phyloP scores from a whole-genome alignment of 768 basidiomycete genomes.

The Obba rivulosa region DNA sequence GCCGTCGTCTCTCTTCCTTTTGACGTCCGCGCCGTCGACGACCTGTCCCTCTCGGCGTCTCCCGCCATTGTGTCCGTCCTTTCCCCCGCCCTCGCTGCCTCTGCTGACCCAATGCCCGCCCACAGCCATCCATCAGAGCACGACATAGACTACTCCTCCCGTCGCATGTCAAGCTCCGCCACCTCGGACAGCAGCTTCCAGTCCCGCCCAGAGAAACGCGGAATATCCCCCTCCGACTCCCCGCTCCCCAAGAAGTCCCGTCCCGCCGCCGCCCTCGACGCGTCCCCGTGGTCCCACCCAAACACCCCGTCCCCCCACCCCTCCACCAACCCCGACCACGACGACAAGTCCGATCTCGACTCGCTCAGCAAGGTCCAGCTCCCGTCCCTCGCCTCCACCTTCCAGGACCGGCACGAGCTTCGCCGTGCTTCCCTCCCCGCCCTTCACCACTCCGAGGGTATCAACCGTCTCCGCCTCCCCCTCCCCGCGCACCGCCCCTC shows the following conservation, averaged over 20 bases:
- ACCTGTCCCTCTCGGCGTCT: slow-evolving; percentile 42
- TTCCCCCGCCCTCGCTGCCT: slow-evolving; percentile 3
- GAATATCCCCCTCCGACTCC: slow-evolving; percentile 49
- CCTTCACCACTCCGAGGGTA: slow-evolving; percentile 45
- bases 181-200: slow-evolving; percentile 61
- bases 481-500: slow-evolving; percentile 43
- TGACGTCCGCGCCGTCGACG: slow-evolving; percentile 29
- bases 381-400: slow-evolving; percentile 68
- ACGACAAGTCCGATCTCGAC: slow-evolving; percentile 38
- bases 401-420: slow-evolving; percentile 54
- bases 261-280: slow-evolving; percentile 19
- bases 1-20: slow-evolving; percentile 30
- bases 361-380: slow-evolving; percentile 58
- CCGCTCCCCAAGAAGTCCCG: slow-evolving; percentile 44
- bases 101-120: slow-evolving; percentile 11
- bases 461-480: slow-evolving; percentile 48
- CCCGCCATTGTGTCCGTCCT: slow-evolving; percentile 40
- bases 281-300: slow-evolving; percentile 18
- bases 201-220: slow-evolving; percentile 58
- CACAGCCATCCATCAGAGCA: slow-evolving; percentile 18
- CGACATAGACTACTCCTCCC: slow-evolving; percentile 53
- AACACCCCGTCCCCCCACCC: slow-evolving; percentile 19
- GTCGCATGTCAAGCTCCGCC: slow-evolving; percentile 78
- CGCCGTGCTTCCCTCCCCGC: slow-evolving; percentile 64
- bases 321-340: slow-evolving; percentile 19